phyloP scores from a whole-genome alignment of 2,329 filamentous ascomycete species.

The Purpureocillium lavendulum region DNA sequence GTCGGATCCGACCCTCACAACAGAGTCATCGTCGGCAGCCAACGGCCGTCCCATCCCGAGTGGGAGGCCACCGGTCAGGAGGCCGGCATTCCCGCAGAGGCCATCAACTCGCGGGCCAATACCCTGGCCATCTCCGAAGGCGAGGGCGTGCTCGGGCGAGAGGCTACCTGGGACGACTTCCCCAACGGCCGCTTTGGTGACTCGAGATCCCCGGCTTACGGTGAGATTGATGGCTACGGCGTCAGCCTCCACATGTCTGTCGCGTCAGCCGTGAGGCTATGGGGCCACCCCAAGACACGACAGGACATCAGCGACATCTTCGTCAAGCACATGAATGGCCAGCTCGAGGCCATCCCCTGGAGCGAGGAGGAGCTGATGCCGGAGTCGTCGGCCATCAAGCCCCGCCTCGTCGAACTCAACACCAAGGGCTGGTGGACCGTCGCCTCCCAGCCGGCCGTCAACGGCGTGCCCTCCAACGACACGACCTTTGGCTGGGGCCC shows the following conservation, averaged over 20 bases:
- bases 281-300: slow-evolving; percentile 66
- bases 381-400: slow-evolving; percentile 75
- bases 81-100: slow-evolving; percentile 65
- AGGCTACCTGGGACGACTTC: slow-evolving; percentile 98
- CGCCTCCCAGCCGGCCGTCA: slow-evolving; percentile 89
- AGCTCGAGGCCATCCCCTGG: slow-evolving; percentile 81
- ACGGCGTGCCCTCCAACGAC: slow-evolving; percentile 71
- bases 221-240: slow-evolving; percentile 96
- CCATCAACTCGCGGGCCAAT: slow-evolving; percentile 70
- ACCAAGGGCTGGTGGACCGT: slow-evolving; percentile 89
- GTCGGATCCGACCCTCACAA: slow-evolving; percentile 82
- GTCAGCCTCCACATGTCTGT: slow-evolving; percentile 88
- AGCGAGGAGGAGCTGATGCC: slow-evolving; percentile 80
- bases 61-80: slow-evolving; percentile 70
- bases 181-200: slow-evolving; percentile 96
- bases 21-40: slow-evolving; percentile 69
- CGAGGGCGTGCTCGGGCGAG: slow-evolving; percentile 77
- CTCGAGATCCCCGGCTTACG: slow-evolving; percentile 84
- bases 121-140: slow-evolving; percentile 92
- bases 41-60: slow-evolving; percentile 48
- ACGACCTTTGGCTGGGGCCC: slow-evolving; percentile 89
- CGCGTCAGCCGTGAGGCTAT: slow-evolving; percentile 73
- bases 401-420: slow-evolving; percentile 69
- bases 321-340: slow-evolving; percentile 69
- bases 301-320: slow-evolving; percentile 76